Conservation (phyloP, 140 eudicot genomes). For the Erigeron philadelphicus region DNA sequence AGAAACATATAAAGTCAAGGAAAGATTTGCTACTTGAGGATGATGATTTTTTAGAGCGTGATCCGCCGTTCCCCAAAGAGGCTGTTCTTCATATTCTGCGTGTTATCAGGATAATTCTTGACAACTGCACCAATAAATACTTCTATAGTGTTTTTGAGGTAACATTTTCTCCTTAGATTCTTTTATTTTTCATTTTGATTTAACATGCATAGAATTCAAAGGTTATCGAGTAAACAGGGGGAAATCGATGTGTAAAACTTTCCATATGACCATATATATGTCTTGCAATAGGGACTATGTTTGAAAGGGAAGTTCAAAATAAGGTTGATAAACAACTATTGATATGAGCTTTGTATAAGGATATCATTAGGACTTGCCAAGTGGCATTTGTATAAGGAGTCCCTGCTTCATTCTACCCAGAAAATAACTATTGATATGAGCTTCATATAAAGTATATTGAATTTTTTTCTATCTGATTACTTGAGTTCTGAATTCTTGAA, state of each 20-base stretch:
- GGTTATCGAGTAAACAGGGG: no score
- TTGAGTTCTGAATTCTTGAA: not conserved
- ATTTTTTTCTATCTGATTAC: no score
- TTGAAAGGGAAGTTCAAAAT: not conserved
- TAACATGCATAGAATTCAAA: no score
- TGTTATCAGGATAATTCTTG: conserved; percentile 56
- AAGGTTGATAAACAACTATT: no score
- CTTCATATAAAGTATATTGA: no score
- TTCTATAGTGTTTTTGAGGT: conserved; percentile 68
- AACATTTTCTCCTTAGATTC: not conserved
- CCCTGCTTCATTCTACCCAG: no score
- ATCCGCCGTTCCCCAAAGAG: conserved; percentile 76
- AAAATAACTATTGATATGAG: no score
- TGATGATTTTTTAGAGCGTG: conserved; percentile 50
- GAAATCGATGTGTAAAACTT: no score
- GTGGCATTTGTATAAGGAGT: not conserved
- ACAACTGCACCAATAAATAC: conserved; percentile 66
- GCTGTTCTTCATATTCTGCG: conserved; percentile 72
- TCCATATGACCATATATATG: not conserved
- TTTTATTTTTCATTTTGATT: no score
- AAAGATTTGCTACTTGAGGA: conserved; percentile 64
- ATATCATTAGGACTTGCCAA: not conserved
- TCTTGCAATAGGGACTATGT: not conserved
- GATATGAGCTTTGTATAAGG: no score
- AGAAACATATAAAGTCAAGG: conserved; percentile 58